These are phyloP conservation scores for Teunomyces kruisii DNA, from an alignment of 805 yeast genomes.

Conservation along the genomic window DNA sequence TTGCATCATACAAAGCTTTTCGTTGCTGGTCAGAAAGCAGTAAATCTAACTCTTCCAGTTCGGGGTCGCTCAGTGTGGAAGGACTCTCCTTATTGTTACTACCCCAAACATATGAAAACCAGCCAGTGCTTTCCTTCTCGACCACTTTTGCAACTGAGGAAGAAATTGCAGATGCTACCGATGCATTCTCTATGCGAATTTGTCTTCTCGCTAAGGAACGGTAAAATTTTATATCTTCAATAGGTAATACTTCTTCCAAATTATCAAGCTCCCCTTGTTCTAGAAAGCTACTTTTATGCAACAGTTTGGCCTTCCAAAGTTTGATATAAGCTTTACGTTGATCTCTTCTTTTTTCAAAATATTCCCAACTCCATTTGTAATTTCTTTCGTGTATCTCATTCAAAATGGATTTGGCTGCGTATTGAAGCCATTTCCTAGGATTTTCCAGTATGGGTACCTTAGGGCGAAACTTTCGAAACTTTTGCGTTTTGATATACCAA, in stretches of 20 bases:
- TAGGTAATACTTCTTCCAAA: conserved; percentile 60
- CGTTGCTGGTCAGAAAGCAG: conserved; percentile 79
- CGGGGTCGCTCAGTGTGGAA: conserved; percentile 27
- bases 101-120: conserved; percentile 75
- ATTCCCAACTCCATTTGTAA: conserved; percentile 87
- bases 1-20: conserved; percentile 87
- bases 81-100: conserved; percentile 21
- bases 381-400: conserved; percentile 80
- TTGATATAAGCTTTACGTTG: conserved; percentile 65
- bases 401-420: conserved; percentile 73
- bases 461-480: conserved; percentile 74
- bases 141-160: background rate
- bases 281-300: conserved; percentile 25
- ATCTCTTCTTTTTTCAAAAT: conserved; percentile 67
- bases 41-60: conserved; percentile 37
- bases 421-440: conserved; percentile 80
- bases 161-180: background rate
- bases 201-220: conserved; percentile 75
- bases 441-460: conserved; percentile 49
- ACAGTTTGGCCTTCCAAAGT: conserved; percentile 65
- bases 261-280: conserved; percentile 40
- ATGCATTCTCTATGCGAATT: conserved; percentile 53
- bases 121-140: conserved; percentile 39
- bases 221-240: conserved; percentile 82
- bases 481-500: conserved; percentile 72